Conservation (phyloP, 441 rosid genomes). For the Adansonia gregorii region DNA sequence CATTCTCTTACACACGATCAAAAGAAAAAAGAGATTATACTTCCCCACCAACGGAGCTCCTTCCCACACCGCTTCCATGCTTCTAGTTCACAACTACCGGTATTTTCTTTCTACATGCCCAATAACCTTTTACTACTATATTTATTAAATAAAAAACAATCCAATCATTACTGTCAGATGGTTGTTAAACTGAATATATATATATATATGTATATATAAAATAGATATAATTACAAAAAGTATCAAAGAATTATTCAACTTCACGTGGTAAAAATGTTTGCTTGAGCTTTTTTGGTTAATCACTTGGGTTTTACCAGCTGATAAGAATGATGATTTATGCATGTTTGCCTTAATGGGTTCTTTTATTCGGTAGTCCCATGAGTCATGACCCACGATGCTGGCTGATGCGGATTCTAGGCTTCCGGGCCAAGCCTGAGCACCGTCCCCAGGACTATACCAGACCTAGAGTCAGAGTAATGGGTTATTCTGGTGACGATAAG, state of each 20-base stretch:
- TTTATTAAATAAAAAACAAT: not conserved
- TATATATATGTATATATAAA: too few species aligned
- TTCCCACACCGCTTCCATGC: slow-evolving; percentile 10
- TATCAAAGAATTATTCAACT: too few species aligned
- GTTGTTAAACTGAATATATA: not conserved
- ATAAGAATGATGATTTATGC: not conserved
- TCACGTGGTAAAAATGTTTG: too few species aligned
- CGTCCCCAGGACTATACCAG: not conserved
- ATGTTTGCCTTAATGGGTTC: too few species aligned
- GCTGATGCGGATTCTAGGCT: not conserved
- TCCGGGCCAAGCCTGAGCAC: not conserved
- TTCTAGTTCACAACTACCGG: not conserved
- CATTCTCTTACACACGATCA: not conserved
- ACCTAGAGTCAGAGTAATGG: not conserved
- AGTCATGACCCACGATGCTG: not conserved
- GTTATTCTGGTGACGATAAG: not conserved
- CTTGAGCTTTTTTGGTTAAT: too few species aligned
- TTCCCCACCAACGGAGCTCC: not conserved
- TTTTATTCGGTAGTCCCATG: too few species aligned
- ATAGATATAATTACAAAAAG: too few species aligned
- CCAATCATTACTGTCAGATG: not conserved
- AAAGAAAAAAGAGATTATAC: not conserved
- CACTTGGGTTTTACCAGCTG: too few species aligned
- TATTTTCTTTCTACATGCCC: not conserved
- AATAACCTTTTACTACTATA: not conserved